These are phyloP conservation scores for Liquidambar formosana DNA, from an alignment of 164 flowering plant genomes.

Conservation along the genomic window DNA sequence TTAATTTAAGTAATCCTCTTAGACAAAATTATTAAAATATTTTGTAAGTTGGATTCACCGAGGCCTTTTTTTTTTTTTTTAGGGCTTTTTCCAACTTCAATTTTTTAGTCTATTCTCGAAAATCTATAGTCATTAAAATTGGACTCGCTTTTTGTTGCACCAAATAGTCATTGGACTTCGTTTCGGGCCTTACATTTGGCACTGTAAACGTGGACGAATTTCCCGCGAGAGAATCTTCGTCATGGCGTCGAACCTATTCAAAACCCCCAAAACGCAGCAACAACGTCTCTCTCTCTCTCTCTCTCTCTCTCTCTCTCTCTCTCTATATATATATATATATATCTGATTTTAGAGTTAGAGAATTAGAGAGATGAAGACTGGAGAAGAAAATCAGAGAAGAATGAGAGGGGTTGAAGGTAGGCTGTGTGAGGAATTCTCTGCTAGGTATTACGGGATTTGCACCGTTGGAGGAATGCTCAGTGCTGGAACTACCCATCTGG, in stretches of 20 bases:
- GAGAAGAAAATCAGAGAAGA: not conserved
- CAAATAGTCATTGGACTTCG: not conserved
- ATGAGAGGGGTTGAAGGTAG: constrained; percentile 15
- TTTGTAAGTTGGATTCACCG: too few species aligned
- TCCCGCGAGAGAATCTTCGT: constrained; percentile 3
- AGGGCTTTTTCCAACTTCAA: too few species aligned
- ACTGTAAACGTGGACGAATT: constrained; percentile 19
- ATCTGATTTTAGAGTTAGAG: constrained; percentile 2
- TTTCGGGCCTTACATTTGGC: constrained; percentile 21
- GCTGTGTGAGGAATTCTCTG: constrained; percentile 24
- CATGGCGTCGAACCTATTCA: not conserved
- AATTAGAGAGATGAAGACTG: not conserved
- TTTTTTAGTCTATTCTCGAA: too few species aligned
- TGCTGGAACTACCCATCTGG: constrained; percentile 43
- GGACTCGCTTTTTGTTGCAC: not conserved
- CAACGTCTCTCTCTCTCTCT: not conserved
- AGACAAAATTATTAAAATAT: too few species aligned
- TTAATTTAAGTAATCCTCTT: too few species aligned
- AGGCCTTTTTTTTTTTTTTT: too few species aligned
- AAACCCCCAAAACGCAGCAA: not conserved
- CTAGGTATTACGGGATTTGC: constrained; percentile 35
- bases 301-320: not conserved
- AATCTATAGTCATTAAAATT: too few species aligned
- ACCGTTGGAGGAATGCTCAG: constrained; percentile 42
- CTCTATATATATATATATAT: not conserved